Percentiles rank a stretch among this genome's conserved stretches.
Evolutionary conservation across 2,329 filamentous ascomycete species (phyloP).

Genomic region (Stachybotrys chartarum): DNA sequence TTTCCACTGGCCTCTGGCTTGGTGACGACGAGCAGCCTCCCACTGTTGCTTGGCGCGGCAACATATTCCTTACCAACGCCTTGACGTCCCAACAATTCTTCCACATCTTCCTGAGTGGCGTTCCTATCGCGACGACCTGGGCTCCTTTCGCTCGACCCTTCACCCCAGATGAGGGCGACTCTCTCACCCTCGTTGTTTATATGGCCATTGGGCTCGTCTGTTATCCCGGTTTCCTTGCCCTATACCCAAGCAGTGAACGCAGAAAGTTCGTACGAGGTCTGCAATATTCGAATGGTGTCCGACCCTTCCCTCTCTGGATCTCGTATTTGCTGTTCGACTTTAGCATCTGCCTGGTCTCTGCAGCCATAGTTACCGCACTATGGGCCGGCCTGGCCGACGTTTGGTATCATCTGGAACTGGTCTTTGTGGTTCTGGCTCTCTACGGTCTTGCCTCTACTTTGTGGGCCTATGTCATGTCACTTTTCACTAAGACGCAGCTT

Average conservation of each 20-base stretch:
- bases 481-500: conserved; percentile 72
- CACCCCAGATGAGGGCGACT: conserved; percentile 59
- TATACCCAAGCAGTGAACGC: conserved; percentile 84
- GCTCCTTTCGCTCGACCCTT: conserved; percentile 71
- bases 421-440: conserved; percentile 74
- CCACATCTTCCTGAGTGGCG: conserved; percentile 58
- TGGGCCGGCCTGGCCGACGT: conserved; percentile 57
- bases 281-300: conserved; percentile 87
- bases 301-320: conserved; percentile 74
- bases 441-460: conserved; percentile 75
- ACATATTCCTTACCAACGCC: conserved; percentile 48
- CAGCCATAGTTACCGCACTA: conserved; percentile 60
- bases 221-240: conserved; percentile 78
- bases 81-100: conserved; percentile 60
- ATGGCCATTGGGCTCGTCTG: conserved; percentile 71
- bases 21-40: conserved; percentile 52
- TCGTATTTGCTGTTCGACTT: conserved; percentile 81
- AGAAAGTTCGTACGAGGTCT: conserved; percentile 72
- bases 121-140: conserved; percentile 64
- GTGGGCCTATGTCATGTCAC: conserved; percentile 72
- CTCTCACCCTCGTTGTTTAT: conserved; percentile 74
- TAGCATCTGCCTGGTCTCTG: conserved; percentile 57
- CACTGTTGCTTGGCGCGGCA: conserved; percentile 65
- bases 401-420: conserved; percentile 74
- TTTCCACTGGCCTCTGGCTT: conserved; percentile 73